phyloP scores from a whole-genome alignment of 148 eudicot genomes.

The Pharnaceum exiguum region DNA sequence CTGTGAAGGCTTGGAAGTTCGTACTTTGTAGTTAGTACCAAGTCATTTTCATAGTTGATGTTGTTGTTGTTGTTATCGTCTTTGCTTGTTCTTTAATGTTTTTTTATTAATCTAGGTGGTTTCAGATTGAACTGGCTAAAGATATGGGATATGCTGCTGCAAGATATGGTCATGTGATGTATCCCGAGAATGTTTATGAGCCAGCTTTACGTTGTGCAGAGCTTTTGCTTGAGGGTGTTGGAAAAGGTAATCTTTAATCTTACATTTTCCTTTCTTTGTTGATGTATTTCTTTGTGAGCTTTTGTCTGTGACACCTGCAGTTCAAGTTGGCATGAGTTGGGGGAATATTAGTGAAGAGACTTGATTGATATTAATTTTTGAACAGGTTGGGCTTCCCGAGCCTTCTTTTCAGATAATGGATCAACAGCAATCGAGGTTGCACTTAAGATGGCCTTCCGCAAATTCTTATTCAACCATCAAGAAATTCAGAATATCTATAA shows the following conservation, averaged over 20 bases:
- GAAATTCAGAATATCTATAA: conserved; percentile 23
- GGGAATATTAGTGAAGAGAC: neutral
- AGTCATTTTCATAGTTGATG: too few species aligned
- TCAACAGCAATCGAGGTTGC: conserved; percentile 97
- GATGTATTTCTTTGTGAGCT: neutral
- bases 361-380: conserved; percentile 6
- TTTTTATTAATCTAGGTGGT: conserved; percentile 65
- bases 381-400: conserved; percentile 92
- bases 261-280: neutral
- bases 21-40: too few species aligned
- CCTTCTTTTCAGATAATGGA: conserved; percentile 92
- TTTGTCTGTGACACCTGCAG: neutral
- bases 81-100: conserved; percentile 31
- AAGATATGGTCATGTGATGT: conserved; percentile 98
- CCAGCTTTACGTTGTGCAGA: conserved; percentile 87
- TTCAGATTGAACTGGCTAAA: conserved; percentile 96
- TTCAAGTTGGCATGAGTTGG: neutral
- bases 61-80: neutral
- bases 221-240: conserved; percentile 93
- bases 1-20: too few species aligned
- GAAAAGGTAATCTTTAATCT: conserved; percentile 56
- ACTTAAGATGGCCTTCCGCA: conserved; percentile 95
- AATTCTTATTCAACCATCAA: conserved; percentile 66
- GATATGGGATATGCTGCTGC: conserved; percentile 98
- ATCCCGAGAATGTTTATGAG: conserved; percentile 96